Base-by-base conservation (phyloP, 2,329 filamentous ascomycete species). In the Colletotrichum incanum region DNA sequence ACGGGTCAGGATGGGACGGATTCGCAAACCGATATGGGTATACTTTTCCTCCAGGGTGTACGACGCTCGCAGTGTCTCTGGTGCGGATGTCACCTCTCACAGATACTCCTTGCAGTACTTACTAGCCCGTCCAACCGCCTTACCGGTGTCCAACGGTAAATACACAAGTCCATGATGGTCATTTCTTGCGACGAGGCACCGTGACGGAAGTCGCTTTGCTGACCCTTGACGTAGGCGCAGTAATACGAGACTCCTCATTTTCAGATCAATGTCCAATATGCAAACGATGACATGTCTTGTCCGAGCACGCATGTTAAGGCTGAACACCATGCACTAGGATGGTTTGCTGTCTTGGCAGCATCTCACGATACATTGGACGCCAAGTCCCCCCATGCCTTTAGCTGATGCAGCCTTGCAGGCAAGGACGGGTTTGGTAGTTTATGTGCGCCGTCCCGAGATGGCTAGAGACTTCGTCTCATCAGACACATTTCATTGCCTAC, bases 301-400 rank as follows among this genome's bases (percentile, higher is more conserved):
- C 58, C 41, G 28, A 61, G 43, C 58, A 61, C 26, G 41, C 58
- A 47, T 61, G 28, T 37, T 26, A 28, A 26, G 43, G 26, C 58
- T 60, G 41, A n/a, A 34, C 14, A 16, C n/a, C 54, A 56, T 9
- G 39, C 28, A 37, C 41, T 9, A 16, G 12, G 18, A 34, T 47
- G 18, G 41, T 31, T 49, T 11, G 31, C 6, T 28, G 12, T 23
- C 56, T 28, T 37, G 28, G 59, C 41, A 37, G 59, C 31, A 47
- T 18, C 20, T 49, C 20, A 18, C 28, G 59, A 61, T 37, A 26
- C 43, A 39, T 61, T 34, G 20, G 59, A 61, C 14, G 28, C 28
- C 59, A 34, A 61, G 41, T 45, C 34, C 34, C 16, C 26, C 18
- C 28, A 3, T 16, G n/a, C 26, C 41, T 34, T 18, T 60, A 11